Conservation (phyloP, 441 rosid genomes). For the Biscutella laevigata region DNA sequence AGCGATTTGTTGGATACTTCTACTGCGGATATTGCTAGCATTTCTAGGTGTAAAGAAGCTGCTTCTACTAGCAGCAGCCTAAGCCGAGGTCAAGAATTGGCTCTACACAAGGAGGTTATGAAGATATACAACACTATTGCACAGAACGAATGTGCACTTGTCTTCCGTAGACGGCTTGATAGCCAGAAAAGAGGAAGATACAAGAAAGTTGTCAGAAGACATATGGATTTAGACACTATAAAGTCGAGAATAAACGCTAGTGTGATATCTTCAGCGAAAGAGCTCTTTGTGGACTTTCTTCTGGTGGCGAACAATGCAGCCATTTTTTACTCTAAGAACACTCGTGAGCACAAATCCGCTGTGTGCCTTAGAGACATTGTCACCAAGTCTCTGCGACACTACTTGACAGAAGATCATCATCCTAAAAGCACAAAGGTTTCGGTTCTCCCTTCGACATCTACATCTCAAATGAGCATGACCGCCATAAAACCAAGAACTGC, state of each 20-base stretch:
- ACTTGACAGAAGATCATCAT: slow-evolving; percentile 22
- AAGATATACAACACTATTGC: slow-evolving; percentile 41
- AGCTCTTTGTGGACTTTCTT: slow-evolving; percentile 60
- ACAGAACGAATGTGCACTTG: slow-evolving; percentile 47
- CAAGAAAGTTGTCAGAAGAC: slow-evolving; percentile 62
- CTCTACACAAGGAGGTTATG: slow-evolving; percentile 32
- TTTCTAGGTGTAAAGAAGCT: slow-evolving; percentile 41
- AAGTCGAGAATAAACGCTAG: slow-evolving; percentile 44
- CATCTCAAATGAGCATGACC: slow-evolving; percentile 5
- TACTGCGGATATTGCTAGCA: slow-evolving; percentile 30
- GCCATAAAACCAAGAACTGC: slow-evolving; percentile 22
- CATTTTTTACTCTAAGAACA: slow-evolving; percentile 66
- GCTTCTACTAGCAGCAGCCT: slow-evolving; percentile 32
- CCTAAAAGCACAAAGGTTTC: slow-evolving; percentile 21
- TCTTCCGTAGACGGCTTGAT: slow-evolving; percentile 61
- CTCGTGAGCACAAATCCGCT: slow-evolving; percentile 79
- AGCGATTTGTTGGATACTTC: slow-evolving; percentile 43
- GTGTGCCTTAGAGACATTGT: slow-evolving; percentile 49
- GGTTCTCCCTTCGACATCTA: neutral
- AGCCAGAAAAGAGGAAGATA: slow-evolving; percentile 92
- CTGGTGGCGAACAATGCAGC: slow-evolving; percentile 72
- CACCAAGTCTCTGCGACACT: slow-evolving; percentile 37
- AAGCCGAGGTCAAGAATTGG: slow-evolving; percentile 30
- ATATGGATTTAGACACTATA: slow-evolving; percentile 67
- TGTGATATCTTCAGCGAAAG: slow-evolving; percentile 41